Conservation (phyloP, 495 filamentous ascomycete species). For the Letharia columbiana region DNA sequence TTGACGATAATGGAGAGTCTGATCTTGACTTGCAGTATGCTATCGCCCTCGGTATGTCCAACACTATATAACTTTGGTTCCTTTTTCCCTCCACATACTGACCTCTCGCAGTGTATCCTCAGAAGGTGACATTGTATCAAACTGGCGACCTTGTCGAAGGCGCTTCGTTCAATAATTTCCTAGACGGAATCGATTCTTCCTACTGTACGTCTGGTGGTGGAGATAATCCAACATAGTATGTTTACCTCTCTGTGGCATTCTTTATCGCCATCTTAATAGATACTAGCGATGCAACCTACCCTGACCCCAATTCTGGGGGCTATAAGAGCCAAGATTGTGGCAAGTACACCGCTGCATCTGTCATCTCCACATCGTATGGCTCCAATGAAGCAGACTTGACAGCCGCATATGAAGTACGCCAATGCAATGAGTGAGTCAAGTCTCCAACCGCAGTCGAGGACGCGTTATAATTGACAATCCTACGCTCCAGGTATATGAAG, state of each 20-base stretch:
- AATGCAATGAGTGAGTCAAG: slow-evolving; percentile 39
- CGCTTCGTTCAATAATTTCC: slow-evolving; percentile 43
- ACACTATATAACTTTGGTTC: neutral
- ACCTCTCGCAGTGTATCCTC: slow-evolving; percentile 39
- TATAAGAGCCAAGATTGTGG: slow-evolving; percentile 58
- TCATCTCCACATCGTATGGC: slow-evolving; percentile 53
- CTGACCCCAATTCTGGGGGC: slow-evolving; percentile 34
- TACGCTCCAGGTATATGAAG: slow-evolving; percentile 43
- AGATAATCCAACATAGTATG: slow-evolving; percentile 30
- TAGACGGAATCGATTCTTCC: slow-evolving; percentile 54
- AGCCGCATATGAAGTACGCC: slow-evolving; percentile 44
- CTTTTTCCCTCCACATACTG: neutral
- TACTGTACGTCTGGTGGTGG: slow-evolving; percentile 46
- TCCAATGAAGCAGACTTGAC: slow-evolving; percentile 44
- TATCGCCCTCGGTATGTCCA: slow-evolving; percentile 32
- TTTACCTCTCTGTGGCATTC: neutral
- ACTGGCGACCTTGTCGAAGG: slow-evolving; percentile 47
- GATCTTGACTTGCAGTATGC: slow-evolving; percentile 45
- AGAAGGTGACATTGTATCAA: slow-evolving; percentile 51
- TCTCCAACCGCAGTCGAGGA: neutral
- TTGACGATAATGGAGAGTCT: slow-evolving; percentile 38
- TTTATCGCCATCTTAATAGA: neutral
- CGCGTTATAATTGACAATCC: neutral
- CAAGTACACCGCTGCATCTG: slow-evolving; percentile 47
- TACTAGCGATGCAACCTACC: slow-evolving; percentile 41